Evolutionary conservation across 192 early-diverging fungal genomes (phyloP), one percentile per base, ranked within the genome.

Genomic region (Coemansia guatemalensis): DNA sequence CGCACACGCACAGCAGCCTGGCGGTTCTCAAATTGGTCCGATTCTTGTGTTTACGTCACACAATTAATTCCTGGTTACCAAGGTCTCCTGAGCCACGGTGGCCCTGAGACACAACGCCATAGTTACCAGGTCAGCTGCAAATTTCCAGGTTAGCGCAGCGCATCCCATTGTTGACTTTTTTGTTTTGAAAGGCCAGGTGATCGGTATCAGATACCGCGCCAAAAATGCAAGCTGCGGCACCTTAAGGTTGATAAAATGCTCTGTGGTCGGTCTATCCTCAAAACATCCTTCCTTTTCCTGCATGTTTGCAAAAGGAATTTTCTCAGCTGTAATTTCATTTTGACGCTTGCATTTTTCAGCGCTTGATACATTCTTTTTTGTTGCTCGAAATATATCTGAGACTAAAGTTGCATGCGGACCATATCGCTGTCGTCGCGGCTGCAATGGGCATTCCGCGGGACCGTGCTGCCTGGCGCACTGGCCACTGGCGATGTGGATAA

Each of bases 401-500:
- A 26, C 52, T 24, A 8, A 48, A 32, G 26, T n/a, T n/a, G 9
- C 48, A 81, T 81, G 78, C 67, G 78, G 35, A 75, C 65, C 5
- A 65, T 81, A 39, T 81, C 78, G 35, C 64, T 81, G 26, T 74
- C 78, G 48, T 81, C 78, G 60, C 72, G 78, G 39, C 57, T 81
- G 26, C 78, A 81, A 60, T 82, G 79, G 79, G 64, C 73, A 3
- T 82, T 82, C 39, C 79, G 74, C 25, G 79, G 79, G 22, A 75
- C 73, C 3, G 79, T 82, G 22, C 62, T 75, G 50, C 74, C 73
- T 30, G 73, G 79, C 55, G 79, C 79, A 1, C 54, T 82, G 32
- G 74, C 79, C 9, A 75, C 74, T 2, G 79, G 79, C 48, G 79
- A 82, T 56, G 79, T 82, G 23, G 79, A 82, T 59, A 76, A 71